A percentile compares a stretch with the other conserved stretches of the same genome.
Conservation (phyloP, 805 yeast species). For the Wickerhamiella parazyma region DNA sequence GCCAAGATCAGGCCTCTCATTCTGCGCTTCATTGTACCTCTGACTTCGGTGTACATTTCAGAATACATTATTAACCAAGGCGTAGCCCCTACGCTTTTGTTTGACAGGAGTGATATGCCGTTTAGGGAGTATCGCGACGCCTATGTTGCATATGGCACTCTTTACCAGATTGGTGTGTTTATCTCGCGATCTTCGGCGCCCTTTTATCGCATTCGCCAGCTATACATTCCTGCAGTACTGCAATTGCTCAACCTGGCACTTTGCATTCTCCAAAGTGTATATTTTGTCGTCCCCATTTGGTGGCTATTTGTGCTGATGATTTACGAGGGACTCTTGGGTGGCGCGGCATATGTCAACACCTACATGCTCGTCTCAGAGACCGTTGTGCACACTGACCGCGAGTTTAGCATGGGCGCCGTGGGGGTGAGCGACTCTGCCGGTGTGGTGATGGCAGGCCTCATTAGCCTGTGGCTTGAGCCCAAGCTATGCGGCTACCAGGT, state of each 20-base stretch:
- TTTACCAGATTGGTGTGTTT: constrained; percentile 87
- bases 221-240: constrained; percentile 50
- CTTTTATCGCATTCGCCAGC: constrained; percentile 41
- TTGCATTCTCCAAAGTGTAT: constrained; percentile 51
- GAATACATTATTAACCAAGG: constrained; percentile 91
- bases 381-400: constrained; percentile 38
- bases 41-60: constrained; percentile 66
- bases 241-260: constrained; percentile 53
- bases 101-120: constrained; percentile 58
- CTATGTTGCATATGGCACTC: constrained; percentile 79
- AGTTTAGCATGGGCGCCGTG: constrained; percentile 71
- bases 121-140: constrained; percentile 64
- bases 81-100: constrained; percentile 73
- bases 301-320: constrained; percentile 48
- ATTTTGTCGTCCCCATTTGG: constrained; percentile 47
- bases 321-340: constrained; percentile 83
- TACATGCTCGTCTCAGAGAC: constrained; percentile 62
- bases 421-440: constrained; percentile 80
- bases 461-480: constrained; percentile 66
- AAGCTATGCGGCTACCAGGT: constrained; percentile 60
- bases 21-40: constrained; percentile 59
- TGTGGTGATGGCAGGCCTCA: constrained; percentile 62
- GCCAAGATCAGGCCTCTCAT: constrained; percentile 21
- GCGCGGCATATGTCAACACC: constrained; percentile 80
- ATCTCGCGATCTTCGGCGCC: constrained; percentile 75